A percentile compares a stretch with the other conserved stretches of the same genome.
Evolutionary conservation across 805 yeast species (phyloP).

Genomic region (Suhomyces sp.): DNA sequence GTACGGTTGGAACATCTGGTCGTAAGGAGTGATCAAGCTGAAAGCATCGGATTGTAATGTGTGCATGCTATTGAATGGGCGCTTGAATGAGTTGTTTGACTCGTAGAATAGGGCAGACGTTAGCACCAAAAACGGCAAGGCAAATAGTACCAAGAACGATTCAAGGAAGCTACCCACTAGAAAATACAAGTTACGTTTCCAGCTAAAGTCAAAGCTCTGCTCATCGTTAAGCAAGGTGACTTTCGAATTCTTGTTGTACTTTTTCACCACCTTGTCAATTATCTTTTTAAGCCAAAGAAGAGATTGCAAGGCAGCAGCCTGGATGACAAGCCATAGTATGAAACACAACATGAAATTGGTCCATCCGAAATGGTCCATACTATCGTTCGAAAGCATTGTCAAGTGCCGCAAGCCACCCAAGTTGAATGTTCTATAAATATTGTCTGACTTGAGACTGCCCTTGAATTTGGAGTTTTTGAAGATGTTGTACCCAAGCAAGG

Average conservation of each 20-base stretch:
- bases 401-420: slow-evolving; percentile 41
- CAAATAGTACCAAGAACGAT: slow-evolving; percentile 33
- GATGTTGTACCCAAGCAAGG: slow-evolving; percentile 41
- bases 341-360: slow-evolving; percentile 40
- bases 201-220: slow-evolving; percentile 6
- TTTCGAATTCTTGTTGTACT: slow-evolving; percentile 1
- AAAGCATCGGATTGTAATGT: slow-evolving; percentile 22
- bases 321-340: slow-evolving; percentile 23
- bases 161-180: slow-evolving; percentile 33
- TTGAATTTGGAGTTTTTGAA: slow-evolving; percentile 11
- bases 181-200: slow-evolving; percentile 20
- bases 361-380: slow-evolving; percentile 34
- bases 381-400: slow-evolving; percentile 27
- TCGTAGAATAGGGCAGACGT: slow-evolving; percentile 31
- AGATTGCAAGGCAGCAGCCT: slow-evolving; percentile 20
- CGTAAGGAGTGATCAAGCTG: slow-evolving; percentile 23
- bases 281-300: slow-evolving; percentile 19
- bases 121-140: slow-evolving; percentile 43
- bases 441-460: slow-evolving; percentile 19
- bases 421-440: slow-evolving; percentile 42
- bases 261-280: slow-evolving; percentile 4
- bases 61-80: slow-evolving; percentile 10
- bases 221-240: slow-evolving; percentile 5
- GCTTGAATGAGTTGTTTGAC: slow-evolving; percentile 16
- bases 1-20: slow-evolving; percentile 16